Conservation (phyloP, 768 basidiomycete genomes). For the Tylopilus plumbeoviolaceoides region DNA sequence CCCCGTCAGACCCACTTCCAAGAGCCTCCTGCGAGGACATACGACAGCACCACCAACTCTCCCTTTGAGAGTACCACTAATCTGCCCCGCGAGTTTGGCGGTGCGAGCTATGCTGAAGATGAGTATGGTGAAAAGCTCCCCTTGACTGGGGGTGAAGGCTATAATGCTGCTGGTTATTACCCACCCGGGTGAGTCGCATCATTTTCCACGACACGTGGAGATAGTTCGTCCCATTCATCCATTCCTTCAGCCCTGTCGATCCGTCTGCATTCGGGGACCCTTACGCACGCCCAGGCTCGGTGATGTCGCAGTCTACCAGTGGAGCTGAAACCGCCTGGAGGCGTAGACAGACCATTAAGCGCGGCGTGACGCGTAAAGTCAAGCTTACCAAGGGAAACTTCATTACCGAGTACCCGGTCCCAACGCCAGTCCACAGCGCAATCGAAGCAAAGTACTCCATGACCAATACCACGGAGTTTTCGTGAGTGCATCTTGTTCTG, state of each 20-base stretch:
- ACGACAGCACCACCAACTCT: constrained; percentile 35
- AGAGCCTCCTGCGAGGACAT: constrained; percentile 49
- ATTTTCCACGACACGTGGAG: not conserved
- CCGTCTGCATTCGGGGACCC: constrained; percentile 66
- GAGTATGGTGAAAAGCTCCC: constrained; percentile 77
- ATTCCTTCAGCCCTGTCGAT: constrained; percentile 42
- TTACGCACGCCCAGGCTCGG: constrained; percentile 51
- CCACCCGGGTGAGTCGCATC: constrained; percentile 59
- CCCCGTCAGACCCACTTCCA: constrained; percentile 56
- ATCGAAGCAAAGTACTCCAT: constrained; percentile 75
- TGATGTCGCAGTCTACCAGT: constrained; percentile 50
- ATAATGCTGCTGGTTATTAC: constrained; percentile 59
- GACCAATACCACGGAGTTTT: constrained; percentile 82
- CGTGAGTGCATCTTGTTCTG: constrained; percentile 47
- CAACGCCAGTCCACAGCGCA: constrained; percentile 76
- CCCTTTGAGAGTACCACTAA: constrained; percentile 58
- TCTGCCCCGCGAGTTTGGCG: constrained; percentile 51
- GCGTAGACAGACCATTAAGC: constrained; percentile 86
- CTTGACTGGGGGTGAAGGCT: constrained; percentile 54
- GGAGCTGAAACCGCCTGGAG: constrained; percentile 60
- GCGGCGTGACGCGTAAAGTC: constrained; percentile 91
- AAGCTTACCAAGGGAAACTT: constrained; percentile 92
- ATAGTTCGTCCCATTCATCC: constrained; percentile 1
- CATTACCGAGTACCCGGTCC: constrained; percentile 86
- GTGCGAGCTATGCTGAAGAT: constrained; percentile 51